Conservation (phyloP, 2,329 filamentous ascomycete species). For the Talaromyces marneffei region DNA sequence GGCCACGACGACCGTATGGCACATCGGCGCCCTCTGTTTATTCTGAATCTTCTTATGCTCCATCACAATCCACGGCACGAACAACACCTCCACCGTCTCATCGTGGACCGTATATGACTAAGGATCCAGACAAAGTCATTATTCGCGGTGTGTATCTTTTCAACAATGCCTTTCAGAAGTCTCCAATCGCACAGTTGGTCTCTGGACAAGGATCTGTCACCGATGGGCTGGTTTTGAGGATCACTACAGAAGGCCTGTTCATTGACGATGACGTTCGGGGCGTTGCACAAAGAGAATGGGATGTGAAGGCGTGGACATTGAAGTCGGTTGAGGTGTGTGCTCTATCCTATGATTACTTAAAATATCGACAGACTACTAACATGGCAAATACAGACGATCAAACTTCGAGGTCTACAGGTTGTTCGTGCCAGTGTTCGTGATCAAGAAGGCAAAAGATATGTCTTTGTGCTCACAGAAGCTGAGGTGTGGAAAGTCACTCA, state of each 20-base stretch:
- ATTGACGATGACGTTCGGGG: slow-evolving; percentile 92
- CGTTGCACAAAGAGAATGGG: slow-evolving; percentile 95
- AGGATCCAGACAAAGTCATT: slow-evolving; percentile 91
- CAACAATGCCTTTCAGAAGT: slow-evolving; percentile 80
- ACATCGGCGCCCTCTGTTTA: slow-evolving; percentile 63
- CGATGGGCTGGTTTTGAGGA: slow-evolving; percentile 83
- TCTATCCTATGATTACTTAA: background rate
- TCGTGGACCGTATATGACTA: slow-evolving; percentile 73
- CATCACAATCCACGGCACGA: slow-evolving; percentile 74
- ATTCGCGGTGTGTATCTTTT: slow-evolving; percentile 91
- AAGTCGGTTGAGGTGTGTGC: slow-evolving; percentile 79
- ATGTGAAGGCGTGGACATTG: slow-evolving; percentile 96
- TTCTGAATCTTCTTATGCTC: slow-evolving; percentile 81
- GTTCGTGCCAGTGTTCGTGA: slow-evolving; percentile 55
- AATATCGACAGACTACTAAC: background rate
- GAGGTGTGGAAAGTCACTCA: slow-evolving; percentile 60
- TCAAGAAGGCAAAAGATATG: slow-evolving; percentile 55
- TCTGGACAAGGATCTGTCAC: slow-evolving; percentile 80
- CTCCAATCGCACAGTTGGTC: slow-evolving; percentile 84
- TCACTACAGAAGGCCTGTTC: slow-evolving; percentile 90
- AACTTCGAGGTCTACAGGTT: slow-evolving; percentile 47
- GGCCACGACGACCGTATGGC: slow-evolving; percentile 56
- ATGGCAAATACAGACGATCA: slow-evolving; percentile 33
- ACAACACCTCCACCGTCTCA: slow-evolving; percentile 71
- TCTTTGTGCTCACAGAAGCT: slow-evolving; percentile 54